phyloP scores from a whole-genome alignment of 192 early-diverging fungal genomes.

The Polychytrium aggregatum region DNA sequence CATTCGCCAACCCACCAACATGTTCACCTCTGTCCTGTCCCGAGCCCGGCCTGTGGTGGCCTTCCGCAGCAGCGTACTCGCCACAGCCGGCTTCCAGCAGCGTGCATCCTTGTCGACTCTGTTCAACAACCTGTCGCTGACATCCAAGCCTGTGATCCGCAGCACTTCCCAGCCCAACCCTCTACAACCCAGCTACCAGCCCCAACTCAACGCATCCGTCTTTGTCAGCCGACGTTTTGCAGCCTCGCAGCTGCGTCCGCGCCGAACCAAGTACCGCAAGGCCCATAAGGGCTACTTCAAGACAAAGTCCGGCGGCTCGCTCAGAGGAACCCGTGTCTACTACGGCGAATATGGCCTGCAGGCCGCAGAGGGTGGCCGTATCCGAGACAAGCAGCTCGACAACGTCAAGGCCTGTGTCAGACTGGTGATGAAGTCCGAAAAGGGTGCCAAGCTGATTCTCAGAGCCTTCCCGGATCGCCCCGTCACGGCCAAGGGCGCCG shows the following conservation, averaged over 20 bases:
- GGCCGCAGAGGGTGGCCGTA: slow-evolving; percentile 66
- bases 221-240: no score
- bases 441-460: slow-evolving; percentile 73
- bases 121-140: no score
- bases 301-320: slow-evolving; percentile 68
- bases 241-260: slow-evolving; percentile 59
- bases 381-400: slow-evolving; percentile 75
- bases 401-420: slow-evolving; percentile 60
- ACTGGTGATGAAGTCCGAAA: slow-evolving; percentile 76
- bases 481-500: slow-evolving; percentile 80
- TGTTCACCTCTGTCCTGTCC: no score
- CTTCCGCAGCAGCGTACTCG: no score
- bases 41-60: no score
- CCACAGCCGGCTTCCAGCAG: no score
- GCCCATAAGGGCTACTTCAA: slow-evolving; percentile 81
- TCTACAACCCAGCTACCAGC: no score
- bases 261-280: slow-evolving; percentile 64
- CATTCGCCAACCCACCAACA: no score
- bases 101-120: no score
- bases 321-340: slow-evolving; percentile 73
- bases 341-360: slow-evolving; percentile 92
- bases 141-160: no score
- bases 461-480: slow-evolving; percentile 88
- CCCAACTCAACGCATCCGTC: no score
- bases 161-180: no score